phyloP scores from a whole-genome alignment of 2,329 filamentous ascomycete genomes.

The Talaromyces amestolkiae region DNA sequence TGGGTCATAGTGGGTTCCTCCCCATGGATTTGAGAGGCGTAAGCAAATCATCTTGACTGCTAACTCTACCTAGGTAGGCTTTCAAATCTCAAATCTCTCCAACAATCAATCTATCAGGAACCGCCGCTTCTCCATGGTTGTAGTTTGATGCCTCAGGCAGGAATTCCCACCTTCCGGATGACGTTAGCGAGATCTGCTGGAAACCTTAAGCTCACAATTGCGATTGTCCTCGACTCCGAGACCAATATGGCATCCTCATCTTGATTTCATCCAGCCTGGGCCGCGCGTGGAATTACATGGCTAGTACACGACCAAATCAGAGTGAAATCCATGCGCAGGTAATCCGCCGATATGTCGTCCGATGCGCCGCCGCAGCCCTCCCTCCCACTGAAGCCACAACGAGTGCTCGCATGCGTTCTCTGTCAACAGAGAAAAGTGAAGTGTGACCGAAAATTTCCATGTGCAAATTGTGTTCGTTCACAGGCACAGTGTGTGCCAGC shows the following conservation, averaged over 20 bases:
- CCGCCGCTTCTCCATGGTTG: background rate
- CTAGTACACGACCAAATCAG: background rate
- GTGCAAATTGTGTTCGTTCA: slow-evolving; percentile 65
- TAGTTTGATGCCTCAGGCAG: background rate
- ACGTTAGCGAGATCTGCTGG: background rate
- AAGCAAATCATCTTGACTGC: background rate
- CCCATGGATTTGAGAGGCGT: background rate
- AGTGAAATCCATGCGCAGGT: background rate
- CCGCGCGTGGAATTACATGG: too few relatives aligned
- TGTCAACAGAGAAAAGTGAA: slow-evolving; percentile 76
- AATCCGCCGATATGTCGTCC: background rate
- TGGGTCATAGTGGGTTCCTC: background rate
- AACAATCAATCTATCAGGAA: background rate
- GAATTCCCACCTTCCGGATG: background rate
- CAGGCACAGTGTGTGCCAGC: slow-evolving; percentile 57
- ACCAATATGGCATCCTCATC: background rate
- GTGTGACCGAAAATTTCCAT: slow-evolving; percentile 71
- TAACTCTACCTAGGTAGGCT: background rate
- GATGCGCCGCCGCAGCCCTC: background rate
- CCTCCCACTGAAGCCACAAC: slow-evolving; percentile 15
- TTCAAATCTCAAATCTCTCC: background rate
- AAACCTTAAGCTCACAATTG: background rate
- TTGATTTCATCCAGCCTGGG: too few relatives aligned
- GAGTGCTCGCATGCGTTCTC: slow-evolving; percentile 56
- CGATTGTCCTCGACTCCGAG: background rate